Evolutionary conservation across 495 filamentous ascomycete species (phyloP).

Genomic region (Penicillium ochrochloron): DNA sequence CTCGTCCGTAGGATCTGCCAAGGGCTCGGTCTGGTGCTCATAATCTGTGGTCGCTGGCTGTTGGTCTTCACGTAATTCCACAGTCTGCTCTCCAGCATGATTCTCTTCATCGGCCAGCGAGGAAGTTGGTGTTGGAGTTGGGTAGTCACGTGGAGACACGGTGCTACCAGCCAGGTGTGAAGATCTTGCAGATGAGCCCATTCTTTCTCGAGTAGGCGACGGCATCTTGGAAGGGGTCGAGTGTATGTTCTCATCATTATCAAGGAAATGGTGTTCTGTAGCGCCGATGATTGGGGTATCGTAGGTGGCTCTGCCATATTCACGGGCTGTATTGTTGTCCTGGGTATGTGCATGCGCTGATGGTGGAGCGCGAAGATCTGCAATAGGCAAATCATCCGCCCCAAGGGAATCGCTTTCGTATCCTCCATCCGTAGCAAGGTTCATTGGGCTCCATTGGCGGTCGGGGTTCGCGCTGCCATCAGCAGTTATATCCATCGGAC

Average conservation of each 20-base stretch:
- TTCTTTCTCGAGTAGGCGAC: slow-evolving; percentile 37
- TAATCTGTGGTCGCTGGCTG: slow-evolving; percentile 7
- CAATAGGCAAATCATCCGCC: slow-evolving; percentile 31
- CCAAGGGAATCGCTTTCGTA: slow-evolving; percentile 35
- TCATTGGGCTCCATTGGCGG: slow-evolving; percentile 33
- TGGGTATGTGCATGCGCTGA: slow-evolving; percentile 6
- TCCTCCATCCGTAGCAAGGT: slow-evolving; percentile 33
- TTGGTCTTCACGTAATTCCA: slow-evolving; percentile 7
- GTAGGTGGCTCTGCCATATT: slow-evolving; percentile 32
- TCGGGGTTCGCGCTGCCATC: slow-evolving; percentile 22
- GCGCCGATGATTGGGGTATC: slow-evolving; percentile 38
- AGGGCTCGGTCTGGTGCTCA: slow-evolving; percentile 10
- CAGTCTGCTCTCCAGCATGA: slow-evolving; percentile 7
- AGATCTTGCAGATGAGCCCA: slow-evolving; percentile 36
- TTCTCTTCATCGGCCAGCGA: slow-evolving; percentile 47
- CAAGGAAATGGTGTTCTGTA: slow-evolving; percentile 37
- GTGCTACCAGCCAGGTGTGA: slow-evolving; percentile 38
- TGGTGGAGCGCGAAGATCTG: slow-evolving; percentile 26
- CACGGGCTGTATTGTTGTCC: slow-evolving; percentile 11
- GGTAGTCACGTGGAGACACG: slow-evolving; percentile 46
- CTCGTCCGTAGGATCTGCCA: slow-evolving; percentile 46
- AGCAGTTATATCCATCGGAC: slow-evolving; percentile 31
- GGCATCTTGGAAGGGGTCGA: slow-evolving; percentile 51
- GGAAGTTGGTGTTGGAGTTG: slow-evolving; percentile 47
- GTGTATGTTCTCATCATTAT: slow-evolving; percentile 38